These are phyloP conservation scores for Stemphylium beticola DNA, from an alignment of 2,329 filamentous ascomycete species.

Conservation along the genomic window DNA sequence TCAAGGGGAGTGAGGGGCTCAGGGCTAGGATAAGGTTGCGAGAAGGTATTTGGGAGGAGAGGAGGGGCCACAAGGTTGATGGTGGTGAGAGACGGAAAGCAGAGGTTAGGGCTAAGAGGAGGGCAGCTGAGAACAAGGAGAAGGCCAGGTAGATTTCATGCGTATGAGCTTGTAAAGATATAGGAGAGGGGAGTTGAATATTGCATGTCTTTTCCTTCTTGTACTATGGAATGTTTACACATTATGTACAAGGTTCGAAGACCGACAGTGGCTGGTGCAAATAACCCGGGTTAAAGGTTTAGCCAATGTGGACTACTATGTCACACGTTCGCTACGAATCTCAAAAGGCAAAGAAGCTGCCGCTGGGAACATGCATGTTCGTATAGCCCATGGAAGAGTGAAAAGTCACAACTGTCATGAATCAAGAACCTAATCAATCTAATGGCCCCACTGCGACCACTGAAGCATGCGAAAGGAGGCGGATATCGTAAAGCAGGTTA, in stretches of 20 bases:
- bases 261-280: not conserved
- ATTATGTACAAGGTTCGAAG: not conserved
- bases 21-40: constrained; percentile 72
- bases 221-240: constrained; percentile 5
- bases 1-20: constrained; percentile 65
- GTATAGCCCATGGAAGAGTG: no score
- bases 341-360: no score
- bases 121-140: constrained; percentile 78
- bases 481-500: no score
- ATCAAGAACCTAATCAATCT: no score
- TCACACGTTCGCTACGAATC: no score
- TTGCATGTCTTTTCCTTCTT: not conserved
- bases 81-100: constrained; percentile 91
- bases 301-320: no score
- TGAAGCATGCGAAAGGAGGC: no score
- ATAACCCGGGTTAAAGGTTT: not conserved
- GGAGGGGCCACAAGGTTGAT: constrained; percentile 87
- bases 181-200: not conserved
- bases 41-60: constrained; percentile 94
- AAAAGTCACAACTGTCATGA: no score
- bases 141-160: constrained; percentile 50
- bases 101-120: constrained; percentile 85
- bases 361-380: no score
- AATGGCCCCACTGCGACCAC: no score
- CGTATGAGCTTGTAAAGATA: not conserved